Base-by-base conservation (phyloP, 306 rosid species). In the Quercus dentata region DNA sequence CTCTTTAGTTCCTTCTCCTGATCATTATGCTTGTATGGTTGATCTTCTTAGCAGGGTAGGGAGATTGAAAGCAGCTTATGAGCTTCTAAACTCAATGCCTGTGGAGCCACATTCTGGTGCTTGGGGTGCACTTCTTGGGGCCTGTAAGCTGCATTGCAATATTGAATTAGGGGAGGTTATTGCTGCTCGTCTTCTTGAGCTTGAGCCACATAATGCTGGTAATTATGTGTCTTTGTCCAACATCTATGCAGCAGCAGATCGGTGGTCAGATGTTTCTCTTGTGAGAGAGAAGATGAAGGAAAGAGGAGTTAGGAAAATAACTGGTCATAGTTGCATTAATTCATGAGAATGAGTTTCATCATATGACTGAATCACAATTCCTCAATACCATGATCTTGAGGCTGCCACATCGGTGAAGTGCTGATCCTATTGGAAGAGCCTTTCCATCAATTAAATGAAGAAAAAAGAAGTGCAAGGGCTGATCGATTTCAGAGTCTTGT, bases 91-190 rank as follows among this genome's bases (percentile, higher is more conserved):
- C 55, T 86, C 83, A 61, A 84, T 88, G 90, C 86, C 86, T 14
- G 78, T 84, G 69, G 92, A 86, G 85, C 87, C 90, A 57, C 88
- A 76, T 84, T 88, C 87, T 69, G 84, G 88, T 80, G 89, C 94
- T 6, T 91, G 94, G 97, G 90, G 94, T 74, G 91, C 97, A 80
- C 87, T 91, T 74, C 89, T 93, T 68, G 92, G 90, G 73, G 94
- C 97, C 73, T 93, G 94, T 74, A 89, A 89, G 83, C 78, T 83
- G 78, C 72, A 84, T 6, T 69, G 77, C 23, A 80, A 91, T 78
- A 70, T 84, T 4, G 89, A 88, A 71, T 83, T 93, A 3, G 97
- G 88, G 31, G 86, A 85, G 87, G 82, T 86, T 78, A 90, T 87
- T 67, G 97, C 97, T 35, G 73, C 75, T 78, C 78, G 82, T 23